Evolutionary conservation across 2,329 filamentous ascomycete species (phyloP), one percentile per base, ranked within the genome.

Genomic region (Diaporthe humulicola): DNA sequence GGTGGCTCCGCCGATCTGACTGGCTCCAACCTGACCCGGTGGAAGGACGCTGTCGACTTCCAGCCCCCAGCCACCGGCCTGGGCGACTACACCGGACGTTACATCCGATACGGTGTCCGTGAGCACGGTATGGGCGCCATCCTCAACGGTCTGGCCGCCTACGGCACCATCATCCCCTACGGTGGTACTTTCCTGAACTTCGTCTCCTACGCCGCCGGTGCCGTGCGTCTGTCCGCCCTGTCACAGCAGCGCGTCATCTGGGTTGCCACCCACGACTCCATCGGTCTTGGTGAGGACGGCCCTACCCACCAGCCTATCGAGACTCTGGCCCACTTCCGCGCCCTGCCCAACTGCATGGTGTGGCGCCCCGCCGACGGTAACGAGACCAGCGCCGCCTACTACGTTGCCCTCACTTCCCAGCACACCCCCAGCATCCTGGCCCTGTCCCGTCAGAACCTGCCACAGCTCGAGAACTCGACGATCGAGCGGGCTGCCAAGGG

Each of bases 251-350:
- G 96, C 81, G 90, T 92, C 84, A 96, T 99, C 89, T 98, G 97
- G 93, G 91, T 98, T 81, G 96, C 97, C 82, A 98, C 96, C 80
- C 96, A 98, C 91, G 96, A 98, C 91, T 98, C 96, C 79, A 99
- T 99, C 81, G 97, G 97, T 90, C 95, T 98, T 80, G 97, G 97
- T 87, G 97, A 99, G 89, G 97, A 99, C 83, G 97, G 97, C 78
- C 96, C 97, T 80, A 99, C 97, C 74, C 97, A 99, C 89, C 97
- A 99, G 91, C 97, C 97, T 85, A 98, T 99, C 81, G 97, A 99
- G 92, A 98, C 95, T 58, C 92, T 98, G 78, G 94, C 96, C 76
- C 97, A 98, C 88, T 98, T 98, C 95, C 96, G 97, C 85, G 97
- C 97, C 78, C 92, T 98, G 80, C 97, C 97, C 83, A 99, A 99